Percentiles rank a stretch among this genome's conserved stretches.
These are phyloP conservation scores for Zygotorulaspora mrakii DNA, from an alignment of 1,139 yeast genomes.

Conservation along the genomic window DNA sequence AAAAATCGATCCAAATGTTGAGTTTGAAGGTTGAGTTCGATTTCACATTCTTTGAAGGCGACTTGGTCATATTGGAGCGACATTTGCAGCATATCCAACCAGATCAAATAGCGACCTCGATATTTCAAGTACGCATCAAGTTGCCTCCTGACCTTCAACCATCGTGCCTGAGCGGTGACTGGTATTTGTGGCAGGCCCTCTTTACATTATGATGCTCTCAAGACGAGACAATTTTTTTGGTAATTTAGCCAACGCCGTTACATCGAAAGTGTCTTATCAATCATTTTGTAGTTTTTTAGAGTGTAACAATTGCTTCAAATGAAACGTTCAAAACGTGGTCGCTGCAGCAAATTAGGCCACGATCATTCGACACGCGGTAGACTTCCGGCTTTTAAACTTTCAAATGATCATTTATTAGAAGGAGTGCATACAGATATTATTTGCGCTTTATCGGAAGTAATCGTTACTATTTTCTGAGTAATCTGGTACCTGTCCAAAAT, in stretches of 20 bases:
- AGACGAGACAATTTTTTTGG: background rate
- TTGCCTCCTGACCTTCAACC: background rate
- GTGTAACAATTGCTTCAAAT: background rate
- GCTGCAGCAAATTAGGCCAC: background rate
- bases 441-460: background rate
- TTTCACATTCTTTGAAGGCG: background rate
- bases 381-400: background rate
- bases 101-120: background rate
- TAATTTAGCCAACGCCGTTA: background rate
- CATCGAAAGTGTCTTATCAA: slow-evolving; percentile 1
- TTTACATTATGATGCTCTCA: background rate
- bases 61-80: background rate
- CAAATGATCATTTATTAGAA: background rate
- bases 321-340: background rate
- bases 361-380: background rate
- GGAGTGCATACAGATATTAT: background rate
- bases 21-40: background rate
- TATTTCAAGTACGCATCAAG: slow-evolving; percentile 1
- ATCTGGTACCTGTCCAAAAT: background rate
- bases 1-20: background rate
- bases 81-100: background rate
- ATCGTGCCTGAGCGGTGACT: background rate
- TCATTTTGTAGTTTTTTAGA: background rate
- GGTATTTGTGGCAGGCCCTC: slow-evolving; percentile 1
- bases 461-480: slow-evolving; percentile 1